Conservation (phyloP, 352 stramenopile species). For the Globisporangium middletonii region DNA sequence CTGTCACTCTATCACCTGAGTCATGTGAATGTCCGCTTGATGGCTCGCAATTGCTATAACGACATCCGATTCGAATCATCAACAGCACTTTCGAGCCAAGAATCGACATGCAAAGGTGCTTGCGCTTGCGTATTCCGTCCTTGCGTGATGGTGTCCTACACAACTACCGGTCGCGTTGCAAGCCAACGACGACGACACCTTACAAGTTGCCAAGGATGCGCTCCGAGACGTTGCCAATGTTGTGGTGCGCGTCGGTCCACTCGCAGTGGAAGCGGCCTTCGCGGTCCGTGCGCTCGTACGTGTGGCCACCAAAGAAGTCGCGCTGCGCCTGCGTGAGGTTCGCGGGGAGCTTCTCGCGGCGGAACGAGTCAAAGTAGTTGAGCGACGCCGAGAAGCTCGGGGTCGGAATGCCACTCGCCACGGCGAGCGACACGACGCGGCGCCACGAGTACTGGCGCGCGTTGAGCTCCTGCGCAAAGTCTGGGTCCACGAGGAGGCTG, state of each 20-base stretch:
- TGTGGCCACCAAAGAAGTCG: slow-evolving; percentile 99
- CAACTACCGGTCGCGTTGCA: no score
- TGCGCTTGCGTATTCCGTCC: no score
- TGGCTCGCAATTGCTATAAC: no score
- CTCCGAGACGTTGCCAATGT: slow-evolving; percentile 93
- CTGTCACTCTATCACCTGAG: no score
- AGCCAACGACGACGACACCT: background rate
- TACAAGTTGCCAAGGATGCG: slow-evolving; percentile 92
- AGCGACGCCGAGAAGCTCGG: slow-evolving; percentile 92
- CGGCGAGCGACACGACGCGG: slow-evolving; percentile 94
- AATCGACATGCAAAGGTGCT: no score
- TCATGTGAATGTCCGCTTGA: no score
- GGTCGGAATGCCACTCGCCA: slow-evolving; percentile 91
- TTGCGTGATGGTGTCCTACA: no score
- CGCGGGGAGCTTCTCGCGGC: slow-evolving; percentile 90
- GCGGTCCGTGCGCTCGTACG: slow-evolving; percentile 94
- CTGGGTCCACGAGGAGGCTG: slow-evolving; percentile 96
- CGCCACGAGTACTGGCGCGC: slow-evolving; percentile 94
- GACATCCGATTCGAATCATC: no score
- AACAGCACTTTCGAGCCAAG: no score
- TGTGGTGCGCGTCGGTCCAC: slow-evolving; percentile 97
- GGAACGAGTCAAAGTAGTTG: slow-evolving; percentile 98
- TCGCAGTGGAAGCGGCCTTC: slow-evolving; percentile 96
- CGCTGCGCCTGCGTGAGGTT: slow-evolving; percentile 99
- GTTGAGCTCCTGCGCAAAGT: slow-evolving; percentile 96